Percentiles rank a stretch among this genome's conserved stretches.
Evolutionary conservation across 345 rosid species (phyloP).

Genomic region (Corymbia maculata): DNA sequence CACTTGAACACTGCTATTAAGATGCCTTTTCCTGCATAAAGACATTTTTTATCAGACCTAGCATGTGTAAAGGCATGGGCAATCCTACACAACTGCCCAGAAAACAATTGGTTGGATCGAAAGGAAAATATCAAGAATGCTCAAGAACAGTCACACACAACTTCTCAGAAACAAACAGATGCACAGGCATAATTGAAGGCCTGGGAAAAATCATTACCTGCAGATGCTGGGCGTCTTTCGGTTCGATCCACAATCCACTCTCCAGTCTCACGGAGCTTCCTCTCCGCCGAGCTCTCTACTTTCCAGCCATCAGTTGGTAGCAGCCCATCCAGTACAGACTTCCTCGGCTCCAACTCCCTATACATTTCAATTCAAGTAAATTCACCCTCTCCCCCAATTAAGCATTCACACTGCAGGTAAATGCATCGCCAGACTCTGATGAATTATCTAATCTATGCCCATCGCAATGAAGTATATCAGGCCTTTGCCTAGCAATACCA

Average conservation of each 20-base stretch:
- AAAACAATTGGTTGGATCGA: background rate
- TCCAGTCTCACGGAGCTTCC: constrained; percentile 64
- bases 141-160: background rate
- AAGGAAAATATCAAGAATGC: background rate
- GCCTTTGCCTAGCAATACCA: background rate
- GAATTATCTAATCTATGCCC: background rate
- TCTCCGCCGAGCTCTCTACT: constrained; percentile 50
- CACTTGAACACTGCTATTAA: constrained; percentile 34
- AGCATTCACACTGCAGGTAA: background rate
- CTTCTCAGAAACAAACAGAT: background rate
- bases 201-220: constrained; percentile 22
- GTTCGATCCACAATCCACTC: constrained; percentile 39
- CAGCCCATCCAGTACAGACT: constrained; percentile 35
- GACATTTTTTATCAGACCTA: background rate
- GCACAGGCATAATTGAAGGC: background rate
- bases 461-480: background rate
- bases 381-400: background rate
- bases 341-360: constrained; percentile 36
- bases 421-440: background rate
- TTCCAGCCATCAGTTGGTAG: constrained; percentile 26
- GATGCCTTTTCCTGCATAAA: constrained; percentile 43
- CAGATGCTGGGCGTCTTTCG: constrained; percentile 39
- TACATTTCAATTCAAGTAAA: background rate
- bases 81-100: background rate
- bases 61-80: background rate